Percentiles rank a stretch among this genome's conserved stretches.
These are phyloP conservation scores for Eurotiales sp. DNA, from an alignment of 2,329 filamentous ascomycete species.

Conservation along the genomic window DNA sequence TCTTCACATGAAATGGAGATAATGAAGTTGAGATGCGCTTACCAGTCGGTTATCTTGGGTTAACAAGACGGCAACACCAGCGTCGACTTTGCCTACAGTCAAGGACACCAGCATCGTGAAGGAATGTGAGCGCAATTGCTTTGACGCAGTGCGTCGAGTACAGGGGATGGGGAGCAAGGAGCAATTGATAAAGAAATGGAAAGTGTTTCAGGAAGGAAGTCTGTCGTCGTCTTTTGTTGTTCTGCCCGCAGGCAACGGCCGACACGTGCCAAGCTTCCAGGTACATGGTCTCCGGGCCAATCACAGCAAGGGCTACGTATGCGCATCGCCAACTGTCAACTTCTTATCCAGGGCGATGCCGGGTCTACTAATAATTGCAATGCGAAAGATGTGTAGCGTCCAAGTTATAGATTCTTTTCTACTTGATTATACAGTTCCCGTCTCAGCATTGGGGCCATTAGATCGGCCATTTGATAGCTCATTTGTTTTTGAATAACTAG, in stretches of 20 bases:
- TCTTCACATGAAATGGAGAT: slow-evolving; percentile 2
- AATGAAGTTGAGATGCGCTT: slow-evolving; percentile 37
- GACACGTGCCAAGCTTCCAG: slow-evolving; percentile 8
- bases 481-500: neutral
- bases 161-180: neutral
- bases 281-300: neutral
- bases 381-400: too few species aligned
- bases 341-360: too few species aligned
- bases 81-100: slow-evolving; percentile 98
- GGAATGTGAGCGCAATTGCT: neutral
- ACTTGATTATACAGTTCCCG: neutral
- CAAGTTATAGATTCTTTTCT: too few species aligned
- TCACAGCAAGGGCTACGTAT: neutral
- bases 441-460: slow-evolving; percentile 3
- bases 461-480: neutral
- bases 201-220: neutral
- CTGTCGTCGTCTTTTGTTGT: neutral
- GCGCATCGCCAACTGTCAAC: neutral
- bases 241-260: neutral
- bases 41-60: slow-evolving; percentile 96
- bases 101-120: slow-evolving; percentile 85
- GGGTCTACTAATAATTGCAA: neutral
- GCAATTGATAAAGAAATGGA: neutral
- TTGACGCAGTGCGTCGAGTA: neutral
- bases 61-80: slow-evolving; percentile 92